These are phyloP conservation scores for Butyriboletus loyo DNA, from an alignment of 768 basidiomycete genomes.

Conservation along the genomic window DNA sequence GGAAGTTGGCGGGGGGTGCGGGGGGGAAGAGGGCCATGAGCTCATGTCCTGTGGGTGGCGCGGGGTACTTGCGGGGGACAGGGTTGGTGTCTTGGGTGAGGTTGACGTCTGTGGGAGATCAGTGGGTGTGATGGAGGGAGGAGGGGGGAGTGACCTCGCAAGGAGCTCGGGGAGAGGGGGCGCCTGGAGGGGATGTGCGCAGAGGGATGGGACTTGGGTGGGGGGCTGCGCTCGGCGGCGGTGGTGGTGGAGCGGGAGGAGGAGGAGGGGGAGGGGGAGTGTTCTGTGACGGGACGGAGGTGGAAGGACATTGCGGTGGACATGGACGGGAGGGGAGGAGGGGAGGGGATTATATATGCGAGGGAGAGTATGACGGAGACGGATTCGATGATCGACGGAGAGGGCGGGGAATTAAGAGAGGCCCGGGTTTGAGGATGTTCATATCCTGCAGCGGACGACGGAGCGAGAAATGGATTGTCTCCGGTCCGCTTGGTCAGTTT, in stretches of 20 bases:
- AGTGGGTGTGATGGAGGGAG: conserved; percentile 6
- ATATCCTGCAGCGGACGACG: conserved; percentile 14
- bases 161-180: conserved; percentile 60
- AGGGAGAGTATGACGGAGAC: conserved; percentile 15
- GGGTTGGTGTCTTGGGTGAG: conserved; percentile 51
- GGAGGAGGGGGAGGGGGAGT: conserved; percentile 52
- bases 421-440: conserved; percentile 1
- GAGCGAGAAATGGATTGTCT: conserved; percentile 19
- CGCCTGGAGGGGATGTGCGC: conserved; percentile 39
- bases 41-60: conserved; percentile 78
- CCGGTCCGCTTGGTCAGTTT: conserved; percentile 18
- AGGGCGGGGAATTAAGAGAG: conserved; percentile 17
- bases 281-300: conserved; percentile 54
- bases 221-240: conserved; percentile 42
- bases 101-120: conserved; percentile 53
- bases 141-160: conserved; percentile 46
- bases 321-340: conserved; percentile 31
- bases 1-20: conserved; percentile 54
- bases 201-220: conserved; percentile 20
- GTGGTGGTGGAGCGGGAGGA: conserved; percentile 50
- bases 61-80: conserved; percentile 58
- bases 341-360: conserved; percentile 26
- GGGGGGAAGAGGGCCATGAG: conserved; percentile 85
- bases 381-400: conserved; percentile 27
- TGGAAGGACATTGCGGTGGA: conserved; percentile 45